Base-by-base conservation (phyloP, 495 filamentous ascomycete species). In the Penicillium salamii region DNA sequence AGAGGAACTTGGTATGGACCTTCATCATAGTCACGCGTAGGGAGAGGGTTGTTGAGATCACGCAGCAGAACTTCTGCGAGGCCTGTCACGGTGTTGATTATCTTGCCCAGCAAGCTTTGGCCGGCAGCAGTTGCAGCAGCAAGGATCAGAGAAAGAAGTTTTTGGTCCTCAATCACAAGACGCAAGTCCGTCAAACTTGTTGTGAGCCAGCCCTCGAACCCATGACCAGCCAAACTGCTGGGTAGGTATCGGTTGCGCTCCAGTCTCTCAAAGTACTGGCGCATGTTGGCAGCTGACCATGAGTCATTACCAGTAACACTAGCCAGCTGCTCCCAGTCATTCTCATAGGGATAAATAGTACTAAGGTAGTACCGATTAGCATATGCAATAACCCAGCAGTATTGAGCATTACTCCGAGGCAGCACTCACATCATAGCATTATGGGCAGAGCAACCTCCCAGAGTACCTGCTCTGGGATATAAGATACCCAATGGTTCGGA, bases 231-330 rank as follows among this genome's bases (percentile, higher is more conserved):
- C 17, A 68, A 51, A 11, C 66, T 59, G 23, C 63, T 70, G 0
- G 69, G 62, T 6, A 69, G 53, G 53, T 84, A 85, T 50, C 78
- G 63, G 54, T 79, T 78, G 29, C 69, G 68, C 62, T 85, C 82
- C 12, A 85, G 48, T 20, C 35, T 48, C 31, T 61, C 51, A 36
- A 75, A 72, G 49, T 75, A 74, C 15, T 59, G 44, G 3, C 66
- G 63, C 70, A 74, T 75, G 26, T 69, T 71, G 1, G 46, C 20
- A 3, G 68, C 51, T 7, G 56, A 50, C 72, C 72, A 76, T 0
- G 64, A 68, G 1, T 50, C 39, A 46, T 77, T 66, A 28, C 71
- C 72, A 1, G 72, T 76, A 14, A 74, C 44, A 15, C 29, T 29
- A 0, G 66, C 68, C 12, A 77, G 54, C 24, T 72, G 17, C 19